Base-by-base conservation (phyloP, 2,329 filamentous ascomycete species). In the Phyllosticta ampelicida region DNA sequence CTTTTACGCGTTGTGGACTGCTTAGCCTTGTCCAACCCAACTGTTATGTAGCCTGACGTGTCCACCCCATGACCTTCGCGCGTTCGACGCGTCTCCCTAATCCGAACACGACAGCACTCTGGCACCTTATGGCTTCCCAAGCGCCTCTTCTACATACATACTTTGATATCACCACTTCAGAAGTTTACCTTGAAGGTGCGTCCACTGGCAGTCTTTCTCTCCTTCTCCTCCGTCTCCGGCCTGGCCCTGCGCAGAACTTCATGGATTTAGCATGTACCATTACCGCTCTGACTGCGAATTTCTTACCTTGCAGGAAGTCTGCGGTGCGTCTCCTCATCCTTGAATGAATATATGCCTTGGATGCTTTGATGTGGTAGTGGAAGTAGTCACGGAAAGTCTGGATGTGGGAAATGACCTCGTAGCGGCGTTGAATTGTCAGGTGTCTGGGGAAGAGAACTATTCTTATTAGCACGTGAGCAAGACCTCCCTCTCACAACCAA, bases 321-420 rank as follows among this genome's bases (percentile, higher is more conserved):
- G 94, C 94, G 9, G 95, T 99, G 73, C 94, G 85, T 78, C 92
- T 89, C 71, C 94, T 86, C 94, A 99, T 99, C 68, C 95, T 85
- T 30, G 91, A 95, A 80, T 99, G 94, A 64, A 99, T 99, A 70
- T 96, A 99, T 56, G 95, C 94, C 80, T 99, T 99, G 62, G 91
- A 96, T 28, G 94, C 95, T 77, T 99, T 99, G 77, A 99, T 99
- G 75, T 99, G 94, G 74, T 99, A 99, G 75, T 99, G 94, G 80
- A 99, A 99, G 75, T 99, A 99, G 71, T 99, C 94, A 65, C 94
- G 89, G 88, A 99, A 99, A 13, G 94, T 99, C 76, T 99, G 95
- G 67, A 99, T 97, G 73, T 99, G 95, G 54, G 91, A 96, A 66
- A 99, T 99, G 71, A 95, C 91, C 64, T 96, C 91, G 61, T 89